Percentiles rank a stretch among this genome's conserved stretches.
Conservation (phyloP, 176 grass and related monocot species). For the Musa acuminata region DNA sequence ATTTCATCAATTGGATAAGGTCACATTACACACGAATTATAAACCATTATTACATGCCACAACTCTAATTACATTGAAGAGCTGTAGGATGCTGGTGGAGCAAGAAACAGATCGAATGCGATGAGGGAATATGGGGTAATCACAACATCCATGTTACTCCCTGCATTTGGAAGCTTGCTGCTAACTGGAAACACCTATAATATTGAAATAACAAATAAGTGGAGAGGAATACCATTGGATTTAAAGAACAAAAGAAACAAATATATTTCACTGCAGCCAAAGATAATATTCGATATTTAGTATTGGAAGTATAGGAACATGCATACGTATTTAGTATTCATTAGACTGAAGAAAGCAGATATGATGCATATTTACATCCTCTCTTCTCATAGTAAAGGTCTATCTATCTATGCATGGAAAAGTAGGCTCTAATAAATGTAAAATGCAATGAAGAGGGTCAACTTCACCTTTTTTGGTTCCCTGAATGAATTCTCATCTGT, state of each 20-base stretch:
- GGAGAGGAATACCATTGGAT: not conserved
- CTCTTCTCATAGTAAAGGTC: too few relatives aligned
- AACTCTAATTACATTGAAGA: slow-evolving; percentile 10
- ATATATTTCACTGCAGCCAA: too few relatives aligned
- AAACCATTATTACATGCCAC: not conserved
- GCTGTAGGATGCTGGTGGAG: slow-evolving; percentile 1
- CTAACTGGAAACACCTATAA: slow-evolving; percentile 49
- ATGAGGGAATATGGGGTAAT: slow-evolving; percentile 58
- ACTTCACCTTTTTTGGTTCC: slow-evolving; percentile 67
- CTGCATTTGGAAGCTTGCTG: slow-evolving; percentile 49
- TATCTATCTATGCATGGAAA: not conserved
- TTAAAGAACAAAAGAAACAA: not conserved
- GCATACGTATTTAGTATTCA: too few relatives aligned
- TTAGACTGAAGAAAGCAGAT: too few relatives aligned
- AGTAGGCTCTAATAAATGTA: not conserved
- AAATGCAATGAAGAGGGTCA: not conserved
- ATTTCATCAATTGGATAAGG: not conserved
- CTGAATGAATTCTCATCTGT: slow-evolving; percentile 87
- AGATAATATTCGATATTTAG: too few relatives aligned
- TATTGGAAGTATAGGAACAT: too few relatives aligned
- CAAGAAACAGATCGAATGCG: slow-evolving; percentile 65
- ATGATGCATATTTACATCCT: too few relatives aligned
- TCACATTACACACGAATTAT: not conserved
- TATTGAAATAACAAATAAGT: slow-evolving; percentile 12
- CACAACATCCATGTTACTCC: slow-evolving; percentile 37